Conservation (phyloP, 371 early-diverging fungal genomes). For the Mucor lusitanicus region DNA sequence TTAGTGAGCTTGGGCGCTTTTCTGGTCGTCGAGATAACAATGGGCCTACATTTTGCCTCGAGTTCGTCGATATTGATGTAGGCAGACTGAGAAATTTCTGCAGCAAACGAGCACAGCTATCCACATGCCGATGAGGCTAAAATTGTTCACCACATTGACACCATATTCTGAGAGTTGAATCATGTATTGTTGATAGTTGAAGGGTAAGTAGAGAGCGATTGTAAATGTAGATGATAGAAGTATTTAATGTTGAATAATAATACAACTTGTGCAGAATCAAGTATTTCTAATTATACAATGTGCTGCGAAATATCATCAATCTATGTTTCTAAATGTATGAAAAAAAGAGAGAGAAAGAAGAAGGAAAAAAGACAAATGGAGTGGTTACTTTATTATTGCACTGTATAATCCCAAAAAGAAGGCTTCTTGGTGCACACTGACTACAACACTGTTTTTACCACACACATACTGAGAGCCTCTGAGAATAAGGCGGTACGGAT, state of each 20-base stretch:
- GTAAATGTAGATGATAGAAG: background rate
- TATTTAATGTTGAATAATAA: background rate
- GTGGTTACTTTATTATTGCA: background rate
- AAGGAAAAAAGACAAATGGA: background rate
- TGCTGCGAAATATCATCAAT: background rate
- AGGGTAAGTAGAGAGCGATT: background rate
- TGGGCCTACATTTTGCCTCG: conserved; percentile 41
- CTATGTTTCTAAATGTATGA: background rate
- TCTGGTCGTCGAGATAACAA: background rate
- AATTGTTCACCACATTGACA: conserved; percentile 37
- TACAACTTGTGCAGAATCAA: background rate
- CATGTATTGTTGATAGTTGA: conserved; percentile 19
- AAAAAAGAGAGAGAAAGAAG: background rate
- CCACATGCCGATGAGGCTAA: conserved; percentile 54
- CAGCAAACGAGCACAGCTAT: conserved; percentile 38
- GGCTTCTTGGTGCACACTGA: background rate
- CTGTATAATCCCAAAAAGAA: background rate
- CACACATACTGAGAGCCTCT: background rate
- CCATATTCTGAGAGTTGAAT: conserved; percentile 40
- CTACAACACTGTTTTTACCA: background rate
- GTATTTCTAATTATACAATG: background rate
- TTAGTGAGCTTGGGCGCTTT: background rate
- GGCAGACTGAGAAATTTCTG: conserved; percentile 38
- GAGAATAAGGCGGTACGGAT: background rate
- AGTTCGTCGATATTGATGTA: conserved; percentile 39